Evolutionary conservation across 2,329 filamentous ascomycete genomes (phyloP).

Genomic region (Aspergillus sp.): DNA sequence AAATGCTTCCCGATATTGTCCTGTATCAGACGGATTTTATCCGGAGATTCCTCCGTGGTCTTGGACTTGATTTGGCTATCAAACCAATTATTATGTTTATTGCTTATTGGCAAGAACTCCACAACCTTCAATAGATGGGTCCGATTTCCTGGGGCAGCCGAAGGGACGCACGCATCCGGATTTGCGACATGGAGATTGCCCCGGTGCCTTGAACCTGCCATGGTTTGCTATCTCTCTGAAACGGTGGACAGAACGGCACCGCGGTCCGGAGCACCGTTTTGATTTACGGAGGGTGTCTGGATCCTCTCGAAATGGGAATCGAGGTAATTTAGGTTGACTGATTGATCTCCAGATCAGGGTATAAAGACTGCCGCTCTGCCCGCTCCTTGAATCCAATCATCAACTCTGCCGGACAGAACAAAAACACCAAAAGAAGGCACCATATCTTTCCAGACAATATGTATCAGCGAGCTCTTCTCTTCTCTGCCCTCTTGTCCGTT

Average conservation of each 20-base stretch:
- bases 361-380: conserved; percentile 21
- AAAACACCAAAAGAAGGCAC: conserved; percentile 4
- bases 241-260: conserved; percentile 13
- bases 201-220: not conserved
- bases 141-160: not conserved
- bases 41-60: conserved; percentile 19
- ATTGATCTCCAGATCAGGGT: not conserved
- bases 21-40: conserved; percentile 3
- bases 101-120: not conserved
- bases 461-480: conserved; percentile 31
- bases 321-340: not conserved
- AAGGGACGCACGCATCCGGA: not conserved
- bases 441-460: conserved; percentile 17
- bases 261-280: conserved; percentile 17
- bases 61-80: not conserved
- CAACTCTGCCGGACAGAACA: conserved; percentile 29
- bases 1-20: not conserved
- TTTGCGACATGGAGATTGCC: conserved; percentile 4
- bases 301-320: conserved; percentile 8
- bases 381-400: conserved; percentile 11
- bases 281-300: not conserved
- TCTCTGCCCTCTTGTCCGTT: conserved; percentile 27
- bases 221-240: conserved; percentile 15
- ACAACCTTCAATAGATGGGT: not conserved
- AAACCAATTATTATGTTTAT: conserved; percentile 1